phyloP scores from a whole-genome alignment of 805 yeast genomes.

The Hanseniaspora jakobsenii region DNA sequence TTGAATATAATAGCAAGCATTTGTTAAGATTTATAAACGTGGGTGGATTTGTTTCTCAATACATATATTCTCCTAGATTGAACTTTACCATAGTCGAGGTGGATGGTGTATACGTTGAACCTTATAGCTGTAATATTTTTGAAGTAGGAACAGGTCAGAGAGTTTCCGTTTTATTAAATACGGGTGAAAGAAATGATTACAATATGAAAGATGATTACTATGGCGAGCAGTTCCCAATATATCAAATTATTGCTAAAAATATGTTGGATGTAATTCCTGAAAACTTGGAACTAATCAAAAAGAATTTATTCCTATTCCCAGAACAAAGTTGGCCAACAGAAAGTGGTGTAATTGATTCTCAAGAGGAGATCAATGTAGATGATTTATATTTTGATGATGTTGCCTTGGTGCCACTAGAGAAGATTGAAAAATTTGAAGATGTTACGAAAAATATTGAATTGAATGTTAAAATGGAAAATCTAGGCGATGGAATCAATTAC shows the following conservation, averaged over 20 bases:
- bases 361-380: constrained; percentile 20
- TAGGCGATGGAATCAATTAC: constrained; percentile 64
- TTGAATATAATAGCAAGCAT: constrained; percentile 51
- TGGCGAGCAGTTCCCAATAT: constrained; percentile 36
- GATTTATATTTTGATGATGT: constrained; percentile 28
- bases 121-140: constrained; percentile 41
- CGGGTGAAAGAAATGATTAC: constrained; percentile 31
- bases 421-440: constrained; percentile 37
- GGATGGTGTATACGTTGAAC: constrained; percentile 60
- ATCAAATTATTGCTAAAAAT: constrained; percentile 48
- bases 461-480: constrained; percentile 51
- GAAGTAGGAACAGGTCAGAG: constrained; percentile 75
- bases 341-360: constrained; percentile 15
- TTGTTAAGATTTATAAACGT: constrained; percentile 51
- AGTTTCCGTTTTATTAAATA: constrained; percentile 52
- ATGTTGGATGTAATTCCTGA: constrained; percentile 63
- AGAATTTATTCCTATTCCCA: constrained; percentile 43
- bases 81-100: constrained; percentile 59
- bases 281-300: constrained; percentile 42
- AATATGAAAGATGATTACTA: constrained; percentile 26
- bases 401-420: constrained; percentile 34
- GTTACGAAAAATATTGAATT: constrained; percentile 52
- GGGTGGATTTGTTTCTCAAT: constrained; percentile 67
- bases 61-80: constrained; percentile 56
- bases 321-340: constrained; percentile 23